Evolutionary conservation across 2,329 filamentous ascomycete species (phyloP).

Genomic region (Penicillium sp.): DNA sequence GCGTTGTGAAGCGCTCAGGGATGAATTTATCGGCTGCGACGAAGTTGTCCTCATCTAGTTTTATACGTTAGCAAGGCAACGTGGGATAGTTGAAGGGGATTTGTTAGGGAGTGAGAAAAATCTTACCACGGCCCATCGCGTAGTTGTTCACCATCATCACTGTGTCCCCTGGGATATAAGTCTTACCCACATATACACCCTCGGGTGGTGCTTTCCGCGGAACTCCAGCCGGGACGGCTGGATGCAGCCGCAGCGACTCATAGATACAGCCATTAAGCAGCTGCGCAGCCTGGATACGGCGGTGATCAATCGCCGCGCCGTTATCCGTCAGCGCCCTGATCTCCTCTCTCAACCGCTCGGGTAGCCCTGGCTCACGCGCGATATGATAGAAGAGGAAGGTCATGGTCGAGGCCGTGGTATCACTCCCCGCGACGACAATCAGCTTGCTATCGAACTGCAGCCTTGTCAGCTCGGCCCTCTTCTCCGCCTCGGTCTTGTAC

Average conservation of each 20-base stretch:
- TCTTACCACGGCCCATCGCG: not conserved
- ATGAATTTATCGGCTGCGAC: constrained; percentile 4
- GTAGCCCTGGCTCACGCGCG: not conserved
- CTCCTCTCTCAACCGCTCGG: not conserved
- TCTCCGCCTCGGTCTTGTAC: not conserved
- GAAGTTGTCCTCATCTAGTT: not conserved
- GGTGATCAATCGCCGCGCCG: not conserved
- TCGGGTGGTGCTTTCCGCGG: not conserved
- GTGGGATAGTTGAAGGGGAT: not conserved
- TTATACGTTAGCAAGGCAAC: not conserved
- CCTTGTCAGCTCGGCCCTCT: not conserved
- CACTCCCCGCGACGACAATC: constrained; percentile 12
- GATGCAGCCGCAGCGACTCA: constrained; percentile 9
- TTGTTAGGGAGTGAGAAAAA: not conserved
- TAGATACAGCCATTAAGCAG: constrained; percentile 10
- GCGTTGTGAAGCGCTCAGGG: constrained; percentile 9
- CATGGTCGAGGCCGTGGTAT: constrained; percentile 8
- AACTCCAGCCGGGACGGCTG: not conserved
- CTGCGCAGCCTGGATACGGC: not conserved
- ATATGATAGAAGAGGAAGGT: constrained; percentile 7
- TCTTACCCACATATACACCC: not conserved
- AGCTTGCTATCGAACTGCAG: not conserved
- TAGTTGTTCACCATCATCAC: not conserved
- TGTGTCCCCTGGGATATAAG: constrained; percentile 5
- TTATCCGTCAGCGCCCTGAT: not conserved